Conservation (phyloP, 192 early-diverging fungal genomes). For the Backusella mclennaniae region DNA sequence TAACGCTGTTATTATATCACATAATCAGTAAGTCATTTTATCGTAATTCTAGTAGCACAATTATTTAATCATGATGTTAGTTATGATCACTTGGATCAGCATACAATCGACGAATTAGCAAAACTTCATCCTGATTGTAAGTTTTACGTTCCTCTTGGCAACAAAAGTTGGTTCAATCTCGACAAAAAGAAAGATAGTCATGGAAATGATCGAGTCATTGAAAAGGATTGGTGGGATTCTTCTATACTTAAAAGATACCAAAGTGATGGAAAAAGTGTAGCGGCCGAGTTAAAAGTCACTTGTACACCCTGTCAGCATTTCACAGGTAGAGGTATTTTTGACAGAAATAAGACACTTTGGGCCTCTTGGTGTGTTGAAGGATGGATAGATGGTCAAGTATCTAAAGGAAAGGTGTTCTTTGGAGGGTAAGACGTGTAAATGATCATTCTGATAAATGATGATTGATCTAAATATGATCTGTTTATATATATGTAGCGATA, state of each 20-base stretch:
- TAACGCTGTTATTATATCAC: slow-evolving; percentile 75
- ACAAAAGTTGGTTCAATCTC: slow-evolving; percentile 58
- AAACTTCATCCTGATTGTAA: slow-evolving; percentile 42
- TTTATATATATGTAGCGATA: slow-evolving; percentile 59
- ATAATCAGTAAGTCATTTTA: slow-evolving; percentile 62
- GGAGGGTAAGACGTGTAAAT: slow-evolving; percentile 42
- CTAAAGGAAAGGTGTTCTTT: slow-evolving; percentile 53
- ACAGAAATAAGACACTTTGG: slow-evolving; percentile 80
- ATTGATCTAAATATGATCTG: neutral
- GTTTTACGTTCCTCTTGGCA: slow-evolving; percentile 82
- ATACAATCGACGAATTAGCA: slow-evolving; percentile 57
- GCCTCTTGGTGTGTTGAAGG: slow-evolving; percentile 64
- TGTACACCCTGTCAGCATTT: slow-evolving; percentile 80
- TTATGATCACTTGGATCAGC: slow-evolving; percentile 82
- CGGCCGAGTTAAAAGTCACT: slow-evolving; percentile 31
- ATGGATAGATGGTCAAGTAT: slow-evolving; percentile 33
- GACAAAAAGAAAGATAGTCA: neutral
- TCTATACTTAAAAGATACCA: neutral
- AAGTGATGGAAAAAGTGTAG: neutral
- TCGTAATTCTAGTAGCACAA: neutral
- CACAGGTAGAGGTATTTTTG: slow-evolving; percentile 57
- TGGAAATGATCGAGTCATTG: slow-evolving; percentile 12
- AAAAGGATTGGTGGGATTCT: slow-evolving; percentile 23
- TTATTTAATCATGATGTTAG: neutral
- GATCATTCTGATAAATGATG: neutral